Conservation (phyloP, 192 early-diverging fungal genomes). For the Endogone sp. region DNA sequence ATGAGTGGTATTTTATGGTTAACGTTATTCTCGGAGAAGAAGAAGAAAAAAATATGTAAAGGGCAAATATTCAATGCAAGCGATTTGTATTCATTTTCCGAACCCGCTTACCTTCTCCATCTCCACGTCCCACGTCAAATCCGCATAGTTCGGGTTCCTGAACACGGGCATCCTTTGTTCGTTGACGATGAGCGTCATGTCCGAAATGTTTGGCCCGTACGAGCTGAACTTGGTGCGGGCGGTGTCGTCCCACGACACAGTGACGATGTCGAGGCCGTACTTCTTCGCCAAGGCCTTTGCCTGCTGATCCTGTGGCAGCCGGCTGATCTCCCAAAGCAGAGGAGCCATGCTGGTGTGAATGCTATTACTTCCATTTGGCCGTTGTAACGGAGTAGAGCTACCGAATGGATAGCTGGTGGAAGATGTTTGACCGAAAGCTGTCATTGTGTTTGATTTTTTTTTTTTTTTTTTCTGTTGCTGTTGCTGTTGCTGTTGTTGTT, state of each 20-base stretch:
- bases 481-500: too few relatives aligned
- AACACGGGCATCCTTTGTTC: slow-evolving; percentile 6
- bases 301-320: not conserved
- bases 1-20: too few relatives aligned
- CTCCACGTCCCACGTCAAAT: slow-evolving; percentile 3
- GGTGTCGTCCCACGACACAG: slow-evolving; percentile 8
- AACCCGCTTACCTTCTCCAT: slow-evolving; percentile 12
- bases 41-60: too few relatives aligned
- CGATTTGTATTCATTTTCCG: too few relatives aligned
- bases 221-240: not conserved
- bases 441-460: too few relatives aligned
- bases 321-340: not conserved
- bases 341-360: not conserved
- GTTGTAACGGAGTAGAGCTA: too few relatives aligned
- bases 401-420: too few relatives aligned
- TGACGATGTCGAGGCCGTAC: slow-evolving; percentile 4
- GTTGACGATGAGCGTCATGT: slow-evolving; percentile 2
- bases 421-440: not conserved
- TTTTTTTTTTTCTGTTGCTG: too few relatives aligned
- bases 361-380: not conserved
- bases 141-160: slow-evolving; percentile 1
- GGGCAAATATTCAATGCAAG: too few relatives aligned
- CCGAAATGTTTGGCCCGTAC: slow-evolving; percentile 4
- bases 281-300: not conserved
- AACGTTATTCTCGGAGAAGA: too few relatives aligned